phyloP scores from a whole-genome alignment of 768 basidiomycete genomes.

The Porpolomopsis calyptriformis region DNA sequence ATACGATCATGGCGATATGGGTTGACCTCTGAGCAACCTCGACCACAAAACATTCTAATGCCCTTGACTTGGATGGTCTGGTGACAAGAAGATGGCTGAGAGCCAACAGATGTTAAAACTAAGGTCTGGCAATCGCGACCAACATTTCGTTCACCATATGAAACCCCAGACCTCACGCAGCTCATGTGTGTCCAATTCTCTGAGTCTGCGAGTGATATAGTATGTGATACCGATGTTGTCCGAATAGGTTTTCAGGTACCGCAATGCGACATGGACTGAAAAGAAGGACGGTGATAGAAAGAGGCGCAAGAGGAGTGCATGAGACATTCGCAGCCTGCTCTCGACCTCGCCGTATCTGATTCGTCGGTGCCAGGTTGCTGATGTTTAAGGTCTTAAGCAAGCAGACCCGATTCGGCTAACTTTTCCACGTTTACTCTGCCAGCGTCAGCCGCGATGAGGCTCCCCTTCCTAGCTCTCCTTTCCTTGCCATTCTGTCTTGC shows the following conservation, averaged over 20 bases:
- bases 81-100: conserved; percentile 88
- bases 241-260: conserved; percentile 71
- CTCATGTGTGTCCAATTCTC: conserved; percentile 55
- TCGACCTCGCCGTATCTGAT: no score
- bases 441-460: conserved; percentile 15
- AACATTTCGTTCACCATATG: conserved; percentile 49
- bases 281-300: conserved; percentile 91
- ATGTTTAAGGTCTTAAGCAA: no score
- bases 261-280: conserved; percentile 85
- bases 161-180: conserved; percentile 84
- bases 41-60: conserved; percentile 89
- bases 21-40: conserved; percentile 84
- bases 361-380: no score
- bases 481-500: conserved; percentile 24
- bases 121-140: conserved; percentile 12
- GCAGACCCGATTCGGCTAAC: no score
- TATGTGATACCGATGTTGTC: conserved; percentile 90
- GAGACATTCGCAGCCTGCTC: conserved; percentile 51
- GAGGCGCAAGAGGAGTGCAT: conserved; percentile 82
- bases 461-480: conserved; percentile 20
- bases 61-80: conserved; percentile 81
- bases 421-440: conserved; percentile 3
- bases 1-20: conserved; percentile 89
- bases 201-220: conserved; percentile 71
- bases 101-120: conserved; percentile 10